phyloP scores from a whole-genome alignment of 805 yeast genomes.

The Candida argentea region DNA sequence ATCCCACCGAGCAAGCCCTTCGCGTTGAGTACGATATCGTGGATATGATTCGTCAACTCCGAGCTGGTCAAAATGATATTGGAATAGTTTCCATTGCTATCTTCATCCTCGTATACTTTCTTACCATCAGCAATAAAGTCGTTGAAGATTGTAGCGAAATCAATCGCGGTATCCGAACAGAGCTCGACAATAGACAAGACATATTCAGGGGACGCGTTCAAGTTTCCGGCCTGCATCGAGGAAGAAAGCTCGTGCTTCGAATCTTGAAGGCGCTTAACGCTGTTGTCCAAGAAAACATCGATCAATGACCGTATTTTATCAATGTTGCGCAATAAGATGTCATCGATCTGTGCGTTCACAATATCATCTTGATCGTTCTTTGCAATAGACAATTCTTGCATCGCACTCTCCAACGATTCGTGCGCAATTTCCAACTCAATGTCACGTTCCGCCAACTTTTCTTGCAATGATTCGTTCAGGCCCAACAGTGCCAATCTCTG shows the following conservation, averaged over 20 bases:
- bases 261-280: conserved; percentile 66
- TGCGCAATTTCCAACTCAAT: conserved; percentile 71
- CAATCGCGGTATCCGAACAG: conserved; percentile 61
- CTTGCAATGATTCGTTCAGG: conserved; percentile 26
- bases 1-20: conserved; percentile 59
- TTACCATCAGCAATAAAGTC: conserved; percentile 69
- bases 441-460: conserved; percentile 52
- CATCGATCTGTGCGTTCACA: conserved; percentile 50
- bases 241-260: conserved; percentile 60
- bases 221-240: conserved; percentile 76
- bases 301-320: conserved; percentile 41
- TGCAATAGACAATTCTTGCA: conserved; percentile 45
- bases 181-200: conserved; percentile 61
- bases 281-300: conserved; percentile 63
- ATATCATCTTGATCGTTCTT: conserved; percentile 41
- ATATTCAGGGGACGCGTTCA: conserved; percentile 62
- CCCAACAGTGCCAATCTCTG: conserved; percentile 12
- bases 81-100: conserved; percentile 53
- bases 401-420: conserved; percentile 68
- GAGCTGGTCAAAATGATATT: conserved; percentile 54
- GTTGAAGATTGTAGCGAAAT: conserved; percentile 70
- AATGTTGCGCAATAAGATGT: conserved; percentile 37
- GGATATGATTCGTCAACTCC: conserved; percentile 48
- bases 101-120: conserved; percentile 25
- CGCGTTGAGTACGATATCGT: conserved; percentile 54